Evolutionary conservation across 176 grass and related monocot species (phyloP).

Genomic region (Rhynchospora pubera): DNA sequence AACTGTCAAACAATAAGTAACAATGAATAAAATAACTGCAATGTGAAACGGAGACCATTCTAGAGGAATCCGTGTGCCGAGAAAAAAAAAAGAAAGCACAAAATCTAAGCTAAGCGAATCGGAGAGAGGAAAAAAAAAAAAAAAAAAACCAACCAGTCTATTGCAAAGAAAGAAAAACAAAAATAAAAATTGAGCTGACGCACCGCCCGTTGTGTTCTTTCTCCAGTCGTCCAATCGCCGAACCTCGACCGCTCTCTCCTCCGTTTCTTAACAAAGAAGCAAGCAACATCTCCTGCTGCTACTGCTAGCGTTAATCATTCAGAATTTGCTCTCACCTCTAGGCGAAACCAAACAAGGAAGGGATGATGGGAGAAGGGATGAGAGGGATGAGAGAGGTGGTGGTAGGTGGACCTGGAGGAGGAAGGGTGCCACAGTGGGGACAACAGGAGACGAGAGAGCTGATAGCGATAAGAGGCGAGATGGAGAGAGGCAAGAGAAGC

Average conservation of each 20-base stretch:
- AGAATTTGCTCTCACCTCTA: not conserved
- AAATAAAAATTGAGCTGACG: not conserved
- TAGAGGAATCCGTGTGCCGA: not conserved
- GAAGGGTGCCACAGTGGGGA: conserved; percentile 63
- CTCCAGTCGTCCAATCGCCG: not conserved
- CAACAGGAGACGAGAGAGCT: conserved; percentile 75
- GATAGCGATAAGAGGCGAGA: conserved; percentile 49
- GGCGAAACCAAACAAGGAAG: not conserved
- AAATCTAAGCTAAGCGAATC: not conserved
- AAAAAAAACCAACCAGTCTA: no score
- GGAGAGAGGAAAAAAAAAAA: not conserved
- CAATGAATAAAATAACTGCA: not conserved
- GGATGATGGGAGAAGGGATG: conserved; percentile 36
- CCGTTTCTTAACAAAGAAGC: conserved; percentile 9
- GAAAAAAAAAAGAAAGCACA: not conserved
- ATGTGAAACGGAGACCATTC: not conserved
- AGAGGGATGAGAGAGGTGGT: conserved; percentile 12
- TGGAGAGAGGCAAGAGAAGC: conserved; percentile 34
- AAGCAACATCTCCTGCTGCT: not conserved
- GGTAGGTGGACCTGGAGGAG: conserved; percentile 33
- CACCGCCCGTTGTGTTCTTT: not conserved
- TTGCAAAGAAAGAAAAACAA: not conserved
- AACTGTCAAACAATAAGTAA: no score
- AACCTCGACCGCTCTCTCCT: not conserved
- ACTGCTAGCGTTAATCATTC: not conserved